A percentile compares a stretch with the other conserved stretches of the same genome.
phyloP scores from a whole-genome alignment of 2,329 filamentous ascomycete species.

The Penicillium sp. region DNA sequence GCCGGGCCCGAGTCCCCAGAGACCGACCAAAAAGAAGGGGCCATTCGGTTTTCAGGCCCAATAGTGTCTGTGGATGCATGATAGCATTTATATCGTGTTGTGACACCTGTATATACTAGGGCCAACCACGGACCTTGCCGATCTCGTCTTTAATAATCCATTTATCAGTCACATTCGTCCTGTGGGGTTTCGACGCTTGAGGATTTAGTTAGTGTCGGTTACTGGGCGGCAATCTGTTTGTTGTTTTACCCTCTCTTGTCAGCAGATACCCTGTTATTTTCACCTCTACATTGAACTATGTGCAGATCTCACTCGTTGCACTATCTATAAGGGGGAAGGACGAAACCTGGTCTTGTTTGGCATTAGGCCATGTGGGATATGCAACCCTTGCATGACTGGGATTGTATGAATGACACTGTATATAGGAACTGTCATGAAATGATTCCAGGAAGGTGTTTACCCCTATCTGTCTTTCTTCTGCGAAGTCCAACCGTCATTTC shows the following conservation, averaged over 20 bases:
- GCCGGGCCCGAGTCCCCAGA: slow-evolving; percentile 34
- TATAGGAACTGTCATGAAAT: slow-evolving; percentile 14
- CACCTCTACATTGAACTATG: slow-evolving; percentile 14
- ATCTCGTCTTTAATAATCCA: slow-evolving; percentile 1
- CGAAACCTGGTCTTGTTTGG: neutral
- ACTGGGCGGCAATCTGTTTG: slow-evolving; percentile 25
- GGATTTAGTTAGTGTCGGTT: slow-evolving; percentile 12
- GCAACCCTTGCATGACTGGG: neutral
- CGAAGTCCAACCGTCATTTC: neutral
- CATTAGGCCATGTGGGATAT: neutral
- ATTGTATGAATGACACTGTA: slow-evolving; percentile 7
- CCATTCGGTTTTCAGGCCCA: slow-evolving; percentile 32
- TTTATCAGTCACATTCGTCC: slow-evolving; percentile 17
- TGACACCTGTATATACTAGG: neutral
- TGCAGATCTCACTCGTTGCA: neutral
- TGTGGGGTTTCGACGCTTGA: slow-evolving; percentile 4
- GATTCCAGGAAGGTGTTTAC: neutral
- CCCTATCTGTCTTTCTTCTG: neutral
- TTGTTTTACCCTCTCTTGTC: slow-evolving; percentile 25
- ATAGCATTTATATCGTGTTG: neutral
- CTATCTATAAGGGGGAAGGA: neutral
- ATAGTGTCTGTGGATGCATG: slow-evolving; percentile 41
- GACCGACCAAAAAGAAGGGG: slow-evolving; percentile 33
- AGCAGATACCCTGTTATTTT: slow-evolving; percentile 41
- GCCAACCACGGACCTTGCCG: neutral